Percentiles rank a stretch among this genome's conserved stretches.
These are phyloP conservation scores for Phytopythium helicoides DNA, from an alignment of 352 stramenopile species.

Conservation along the genomic window DNA sequence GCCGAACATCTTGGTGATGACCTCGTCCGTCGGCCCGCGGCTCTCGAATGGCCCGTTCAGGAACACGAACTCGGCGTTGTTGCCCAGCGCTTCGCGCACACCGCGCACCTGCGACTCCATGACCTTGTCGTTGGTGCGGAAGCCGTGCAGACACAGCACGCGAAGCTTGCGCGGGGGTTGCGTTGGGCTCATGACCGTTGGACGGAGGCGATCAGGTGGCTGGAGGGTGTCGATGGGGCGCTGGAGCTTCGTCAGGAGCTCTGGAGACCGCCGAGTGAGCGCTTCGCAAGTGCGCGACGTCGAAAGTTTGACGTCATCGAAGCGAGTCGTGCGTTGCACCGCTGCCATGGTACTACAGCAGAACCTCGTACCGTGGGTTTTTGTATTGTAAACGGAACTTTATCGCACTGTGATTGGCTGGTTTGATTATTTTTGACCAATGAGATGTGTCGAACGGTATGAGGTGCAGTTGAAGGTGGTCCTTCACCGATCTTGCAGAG, in stretches of 20 bases:
- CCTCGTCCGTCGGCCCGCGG: constrained; percentile 49
- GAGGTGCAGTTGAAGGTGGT: too few species aligned
- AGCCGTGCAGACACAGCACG: constrained; percentile 73
- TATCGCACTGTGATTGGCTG: too few species aligned
- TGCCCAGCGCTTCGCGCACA: constrained; percentile 53
- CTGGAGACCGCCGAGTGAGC: not conserved
- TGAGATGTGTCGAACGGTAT: too few species aligned
- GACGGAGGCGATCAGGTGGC: not conserved
- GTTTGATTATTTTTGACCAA: too few species aligned
- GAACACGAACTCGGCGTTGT: constrained; percentile 65
- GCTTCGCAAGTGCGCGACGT: constrained; percentile 1
- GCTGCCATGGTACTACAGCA: too few species aligned
- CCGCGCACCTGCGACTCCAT: constrained; percentile 68
- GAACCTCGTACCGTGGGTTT: too few species aligned
- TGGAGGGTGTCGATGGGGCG: not conserved
- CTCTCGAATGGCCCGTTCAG: constrained; percentile 59
- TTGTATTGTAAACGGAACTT: constrained; percentile 4
- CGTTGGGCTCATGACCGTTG: constrained; percentile 1
- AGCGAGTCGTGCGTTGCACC: too few species aligned
- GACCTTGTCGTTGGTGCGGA: constrained; percentile 67
- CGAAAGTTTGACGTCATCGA: constrained; percentile 8
- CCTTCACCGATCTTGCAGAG: too few species aligned
- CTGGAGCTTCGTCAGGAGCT: not conserved
- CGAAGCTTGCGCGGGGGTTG: constrained; percentile 35
- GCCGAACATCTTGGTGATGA: constrained; percentile 52